phyloP scores from a whole-genome alignment of 441 rosid species.

The Gossypium trilobum region DNA sequence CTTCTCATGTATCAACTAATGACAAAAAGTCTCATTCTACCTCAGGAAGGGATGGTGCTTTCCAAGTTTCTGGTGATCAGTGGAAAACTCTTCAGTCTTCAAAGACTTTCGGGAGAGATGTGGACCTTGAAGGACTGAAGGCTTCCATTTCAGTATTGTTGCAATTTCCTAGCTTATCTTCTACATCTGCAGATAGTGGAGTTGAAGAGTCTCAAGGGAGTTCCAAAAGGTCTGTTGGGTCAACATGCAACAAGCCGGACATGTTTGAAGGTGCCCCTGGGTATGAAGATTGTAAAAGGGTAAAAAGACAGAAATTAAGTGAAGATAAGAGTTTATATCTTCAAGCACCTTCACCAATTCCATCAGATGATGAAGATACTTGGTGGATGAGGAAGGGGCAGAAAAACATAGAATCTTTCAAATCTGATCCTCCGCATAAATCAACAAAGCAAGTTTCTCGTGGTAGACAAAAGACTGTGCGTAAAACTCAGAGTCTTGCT shows the following conservation, averaged over 20 bases:
- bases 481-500: constrained; percentile 83
- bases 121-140: constrained; percentile 54
- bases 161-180: constrained; percentile 54
- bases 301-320: constrained; percentile 60
- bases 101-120: constrained; percentile 38
- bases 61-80: constrained; percentile 39
- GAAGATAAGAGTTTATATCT: constrained; percentile 64
- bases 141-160: constrained; percentile 58
- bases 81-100: constrained; percentile 38
- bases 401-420: constrained; percentile 46
- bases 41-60: constrained; percentile 29
- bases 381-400: constrained; percentile 92
- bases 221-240: constrained; percentile 56
- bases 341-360: constrained; percentile 62
- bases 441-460: constrained; percentile 62
- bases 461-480: constrained; percentile 82
- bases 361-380: constrained; percentile 81
- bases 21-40: constrained; percentile 38
- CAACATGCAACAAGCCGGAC: constrained; percentile 47
- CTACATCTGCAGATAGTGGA: constrained; percentile 37
- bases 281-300: constrained; percentile 86
- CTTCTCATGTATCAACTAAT: constrained; percentile 28
- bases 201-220: constrained; percentile 65
- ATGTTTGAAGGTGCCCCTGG: constrained; percentile 58
- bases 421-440: constrained; percentile 61